Percentiles rank a stretch among this genome's conserved stretches.
Evolutionary conservation across 1,284 basidiomycete species (phyloP).

Genomic region (Hortiboletus rubellus): DNA sequence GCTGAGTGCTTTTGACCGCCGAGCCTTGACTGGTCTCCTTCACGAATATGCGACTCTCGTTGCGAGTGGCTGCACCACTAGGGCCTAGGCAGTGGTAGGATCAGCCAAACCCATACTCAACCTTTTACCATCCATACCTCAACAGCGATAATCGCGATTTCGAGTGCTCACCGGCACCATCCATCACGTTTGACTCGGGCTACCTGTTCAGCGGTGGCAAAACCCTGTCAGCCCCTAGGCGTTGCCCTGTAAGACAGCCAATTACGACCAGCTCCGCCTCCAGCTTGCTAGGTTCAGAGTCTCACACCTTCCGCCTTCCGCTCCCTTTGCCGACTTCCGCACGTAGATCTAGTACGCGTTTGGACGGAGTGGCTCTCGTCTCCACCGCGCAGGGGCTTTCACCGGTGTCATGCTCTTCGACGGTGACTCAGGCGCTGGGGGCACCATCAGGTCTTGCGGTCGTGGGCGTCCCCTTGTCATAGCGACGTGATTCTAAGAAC

Average conservation of each 20-base stretch:
- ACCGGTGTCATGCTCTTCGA: conserved; percentile 30
- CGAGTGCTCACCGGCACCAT: background rate
- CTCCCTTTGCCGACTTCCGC: conserved; percentile 38
- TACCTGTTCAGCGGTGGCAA: background rate
- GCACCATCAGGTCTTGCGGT: conserved; percentile 36
- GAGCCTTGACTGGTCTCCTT: conserved; percentile 40
- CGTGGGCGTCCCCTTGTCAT: conserved; percentile 15
- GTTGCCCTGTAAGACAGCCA: conserved; percentile 16
- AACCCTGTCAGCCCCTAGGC: conserved; percentile 1
- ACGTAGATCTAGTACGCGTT: conserved; percentile 38
- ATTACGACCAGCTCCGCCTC: conserved; percentile 35
- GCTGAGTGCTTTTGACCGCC: conserved; percentile 62
- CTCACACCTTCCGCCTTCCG: conserved; percentile 33
- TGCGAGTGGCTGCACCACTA: too few species aligned
- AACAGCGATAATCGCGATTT: background rate
- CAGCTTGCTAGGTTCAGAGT: conserved; percentile 36
- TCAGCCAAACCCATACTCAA: conserved; percentile 7
- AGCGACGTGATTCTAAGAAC: too few species aligned
- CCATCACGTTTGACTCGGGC: background rate
- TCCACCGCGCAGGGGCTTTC: conserved; percentile 30
- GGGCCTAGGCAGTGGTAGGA: background rate
- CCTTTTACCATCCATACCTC: too few species aligned
- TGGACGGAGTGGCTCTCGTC: conserved; percentile 36
- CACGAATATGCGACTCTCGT: too few species aligned
- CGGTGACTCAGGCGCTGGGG: conserved; percentile 2